These are phyloP conservation scores for Magnusiomyces magnusii DNA, from an alignment of 1,139 yeast genomes.

Conservation along the genomic window DNA sequence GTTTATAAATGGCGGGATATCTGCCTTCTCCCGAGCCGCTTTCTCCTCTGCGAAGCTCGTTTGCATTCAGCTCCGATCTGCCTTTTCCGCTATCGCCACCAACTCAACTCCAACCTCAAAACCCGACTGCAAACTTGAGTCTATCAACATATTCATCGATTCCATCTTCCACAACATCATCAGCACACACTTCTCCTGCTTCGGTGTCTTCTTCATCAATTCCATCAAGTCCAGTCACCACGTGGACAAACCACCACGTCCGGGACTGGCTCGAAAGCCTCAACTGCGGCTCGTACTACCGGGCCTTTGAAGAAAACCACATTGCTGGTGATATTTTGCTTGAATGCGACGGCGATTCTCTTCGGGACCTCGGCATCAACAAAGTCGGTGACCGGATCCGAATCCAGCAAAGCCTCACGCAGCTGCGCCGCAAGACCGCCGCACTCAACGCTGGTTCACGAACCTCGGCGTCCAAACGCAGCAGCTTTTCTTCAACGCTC, in stretches of 20 bases:
- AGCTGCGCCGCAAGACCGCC: slow-evolving; percentile 17
- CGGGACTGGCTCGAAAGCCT: slow-evolving; percentile 31
- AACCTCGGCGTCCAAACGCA: neutral
- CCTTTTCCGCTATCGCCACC: neutral
- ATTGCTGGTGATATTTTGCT: slow-evolving; percentile 54
- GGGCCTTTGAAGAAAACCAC: slow-evolving; percentile 37
- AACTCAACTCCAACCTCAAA: neutral
- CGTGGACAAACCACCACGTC: slow-evolving; percentile 30
- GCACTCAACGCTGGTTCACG: neutral
- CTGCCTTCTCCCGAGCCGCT: slow-evolving; percentile 28
- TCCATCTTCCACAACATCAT: neutral
- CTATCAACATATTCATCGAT: neutral
- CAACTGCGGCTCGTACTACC: slow-evolving; percentile 24
- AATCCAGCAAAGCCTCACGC: slow-evolving; percentile 44
- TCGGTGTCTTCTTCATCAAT: slow-evolving; percentile 13
- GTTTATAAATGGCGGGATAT: slow-evolving; percentile 22
- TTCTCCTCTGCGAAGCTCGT: slow-evolving; percentile 26
- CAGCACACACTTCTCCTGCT: slow-evolving; percentile 8
- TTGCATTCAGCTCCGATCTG: slow-evolving; percentile 18
- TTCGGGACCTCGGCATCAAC: slow-evolving; percentile 65
- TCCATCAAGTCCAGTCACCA: slow-evolving; percentile 12
- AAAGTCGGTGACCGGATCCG: slow-evolving; percentile 79
- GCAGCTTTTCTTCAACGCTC: neutral
- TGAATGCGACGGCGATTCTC: slow-evolving; percentile 58
- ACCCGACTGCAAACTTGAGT: slow-evolving; percentile 3